Percentiles rank a stretch among this genome's conserved stretches.
These are phyloP conservation scores for Ceratobasidium papillatum DNA, from an alignment of 1,284 basidiomycete species.

Conservation along the genomic window DNA sequence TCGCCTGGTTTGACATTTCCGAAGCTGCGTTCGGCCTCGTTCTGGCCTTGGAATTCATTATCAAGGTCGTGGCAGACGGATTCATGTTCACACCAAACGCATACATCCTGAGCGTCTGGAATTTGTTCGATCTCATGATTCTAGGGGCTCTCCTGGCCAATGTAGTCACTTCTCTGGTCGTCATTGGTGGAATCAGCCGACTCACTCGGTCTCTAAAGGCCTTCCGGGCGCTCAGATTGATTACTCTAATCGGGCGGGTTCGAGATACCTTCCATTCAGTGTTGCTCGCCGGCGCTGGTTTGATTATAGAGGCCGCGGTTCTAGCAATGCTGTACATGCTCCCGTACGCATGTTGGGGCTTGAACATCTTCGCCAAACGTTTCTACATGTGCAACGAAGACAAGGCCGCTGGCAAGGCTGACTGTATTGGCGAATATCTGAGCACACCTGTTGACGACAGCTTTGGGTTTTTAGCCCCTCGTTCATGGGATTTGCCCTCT, in stretches of 20 bases:
- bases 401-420: constrained; percentile 62
- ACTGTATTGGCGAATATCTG: constrained; percentile 82
- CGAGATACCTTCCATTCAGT: constrained; percentile 91
- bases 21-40: constrained; percentile 80
- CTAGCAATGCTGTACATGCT: constrained; percentile 97
- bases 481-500: constrained; percentile 88
- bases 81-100: constrained; percentile 94
- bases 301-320: constrained; percentile 90
- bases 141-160: constrained; percentile 86
- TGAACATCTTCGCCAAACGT: constrained; percentile 90
- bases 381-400: constrained; percentile 89
- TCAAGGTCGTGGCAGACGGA: constrained; percentile 95
- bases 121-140: constrained; percentile 89
- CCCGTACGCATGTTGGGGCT: constrained; percentile 96
- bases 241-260: constrained; percentile 89
- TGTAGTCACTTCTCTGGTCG: constrained; percentile 78
- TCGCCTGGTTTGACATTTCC: constrained; percentile 89
- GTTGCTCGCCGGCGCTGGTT: constrained; percentile 85
- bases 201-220: constrained; percentile 89
- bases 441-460: constrained; percentile 58
- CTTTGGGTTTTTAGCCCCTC: constrained; percentile 79
- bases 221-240: constrained; percentile 86
- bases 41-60: constrained; percentile 84
- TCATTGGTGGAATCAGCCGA: constrained; percentile 82
- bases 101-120: constrained; percentile 93